Evolutionary conservation across 495 filamentous ascomycete species (phyloP), one percentile per base, ranked within the genome.

Genomic region (Apodospora peruviana): DNA sequence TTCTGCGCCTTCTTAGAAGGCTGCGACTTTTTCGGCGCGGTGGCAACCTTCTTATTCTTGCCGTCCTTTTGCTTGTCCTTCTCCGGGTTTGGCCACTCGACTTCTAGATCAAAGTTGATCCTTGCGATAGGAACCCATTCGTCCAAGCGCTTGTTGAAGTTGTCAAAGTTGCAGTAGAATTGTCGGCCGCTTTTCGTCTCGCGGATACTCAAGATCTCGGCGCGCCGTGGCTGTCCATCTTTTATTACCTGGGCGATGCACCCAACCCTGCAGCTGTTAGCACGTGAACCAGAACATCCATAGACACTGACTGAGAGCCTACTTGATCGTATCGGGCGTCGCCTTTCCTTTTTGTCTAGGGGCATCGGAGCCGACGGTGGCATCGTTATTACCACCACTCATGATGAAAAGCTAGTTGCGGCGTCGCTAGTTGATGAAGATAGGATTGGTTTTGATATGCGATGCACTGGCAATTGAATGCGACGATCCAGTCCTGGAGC

Each of bases 101-200:
- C 76, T 18, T 79, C 76, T 43, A 74, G 71, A 10, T 66, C 65
- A 40, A 97, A 83, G 61, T 97, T 88, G 53, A 98, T 86, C 10
- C 91, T 80, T 35, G 79, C 72, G 27, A 85, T 79, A 1, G 84
- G 74, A 36, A 97, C 80, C 94, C 94, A 97, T 78, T 98, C 91
- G 67, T 98, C 93, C 16, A 98, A 79, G 73, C 93, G 93, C 62
- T 98, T 98, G 73, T 98, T 98, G 81, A 96, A 98, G 55, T 96
- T 94, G 50, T 96, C 89, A 68, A 97, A 98, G 66, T 98, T 95
- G 57, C 95, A 91, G 62, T 96, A 96, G 62, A 90, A 95, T 46
- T 86, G 84, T 41, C 85, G 83, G 4, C 86, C 82, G 54, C 87
- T 88, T 57, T 93, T 91, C 7, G 86, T 83, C 42, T 86, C 86